Base-by-base conservation (phyloP, 2,329 filamentous ascomycete species). In the Colletotrichum sublineola region DNA sequence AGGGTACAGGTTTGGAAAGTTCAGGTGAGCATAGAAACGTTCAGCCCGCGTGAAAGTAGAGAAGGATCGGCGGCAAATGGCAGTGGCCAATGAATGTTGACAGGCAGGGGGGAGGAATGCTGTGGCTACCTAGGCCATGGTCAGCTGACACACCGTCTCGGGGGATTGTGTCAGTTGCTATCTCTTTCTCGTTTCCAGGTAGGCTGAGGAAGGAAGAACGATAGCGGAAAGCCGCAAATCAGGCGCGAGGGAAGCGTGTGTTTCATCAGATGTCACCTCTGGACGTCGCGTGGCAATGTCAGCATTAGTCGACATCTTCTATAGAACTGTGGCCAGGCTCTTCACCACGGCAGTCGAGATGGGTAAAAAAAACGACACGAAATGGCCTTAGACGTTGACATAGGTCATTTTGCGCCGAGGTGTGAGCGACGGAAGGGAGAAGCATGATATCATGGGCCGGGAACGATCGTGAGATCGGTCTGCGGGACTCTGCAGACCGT, bases 101-200 rank as follows among this genome's bases (percentile, higher is more conserved):
- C 31, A 48, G 55, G 38, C 70, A 64, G 60, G 66, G 58, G 53
- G 20, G 15, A n/a, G 42, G n/a, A 69, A 55, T 50, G 60, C 58
- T 71, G 57, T 60, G 65, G 53, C 56, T 63, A 60, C 42, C 18
- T 20, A 42, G 65, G 44, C 33, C 60, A 53, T 56, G 61, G 61
- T 72, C 70, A 69, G 70, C 70, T 72, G 66, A 72, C 60, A 33
- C 44, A 68, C 52, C 38, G 57, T 24, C 42, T 60, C 40, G 50
- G 52, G 64, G 58, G 57, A 31, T n/a, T 46, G 53, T 36, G 38
- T 52, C 31, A 63, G 38, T 57, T 29, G 38, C 44, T 58, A 36
- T 31, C n/a, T 63, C 29, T 29, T 40, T 68, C 36, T 36, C 38
- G 31, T 38, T 44, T 48, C 18, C 38, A n/a, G n/a, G 9, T n/a